Evolutionary conservation across 257 asterid species (phyloP).

Genomic region (Linderniella brevidens): DNA sequence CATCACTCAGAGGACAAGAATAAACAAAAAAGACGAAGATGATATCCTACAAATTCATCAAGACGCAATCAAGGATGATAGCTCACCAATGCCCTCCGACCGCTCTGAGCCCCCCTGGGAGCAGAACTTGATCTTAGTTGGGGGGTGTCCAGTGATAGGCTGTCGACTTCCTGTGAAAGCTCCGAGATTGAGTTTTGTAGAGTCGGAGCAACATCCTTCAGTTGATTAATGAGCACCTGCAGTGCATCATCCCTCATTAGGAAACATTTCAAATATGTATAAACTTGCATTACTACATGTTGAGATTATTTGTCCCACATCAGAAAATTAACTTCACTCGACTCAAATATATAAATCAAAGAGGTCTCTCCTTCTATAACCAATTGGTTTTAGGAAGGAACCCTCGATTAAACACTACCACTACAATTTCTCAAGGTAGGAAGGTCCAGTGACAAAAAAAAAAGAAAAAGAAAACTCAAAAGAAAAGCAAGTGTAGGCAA

Average conservation of each 20-base stretch:
- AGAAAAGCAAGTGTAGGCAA: constrained; percentile 1
- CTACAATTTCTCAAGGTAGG: no score
- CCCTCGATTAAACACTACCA: no score
- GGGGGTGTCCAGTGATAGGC: constrained; percentile 44
- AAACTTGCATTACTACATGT: no score
- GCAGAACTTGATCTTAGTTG: constrained; percentile 59
- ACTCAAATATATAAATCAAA: no score
- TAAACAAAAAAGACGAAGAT: not conserved
- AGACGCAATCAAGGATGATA: constrained; percentile 12
- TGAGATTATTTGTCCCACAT: no score
- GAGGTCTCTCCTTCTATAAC: no score
- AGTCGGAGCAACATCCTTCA: constrained; percentile 92
- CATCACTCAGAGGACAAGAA: constrained; percentile 11
- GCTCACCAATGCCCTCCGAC: constrained; percentile 62
- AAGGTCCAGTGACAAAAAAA: not conserved
- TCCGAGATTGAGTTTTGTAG: constrained; percentile 77
- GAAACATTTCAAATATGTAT: not conserved
- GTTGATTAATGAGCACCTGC: constrained; percentile 93
- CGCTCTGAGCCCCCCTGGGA: constrained; percentile 54
- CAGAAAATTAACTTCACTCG: no score
- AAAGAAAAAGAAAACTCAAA: not conserved
- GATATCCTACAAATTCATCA: not conserved
- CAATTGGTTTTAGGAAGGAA: no score
- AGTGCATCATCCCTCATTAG: constrained; percentile 12
- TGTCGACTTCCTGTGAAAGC: constrained; percentile 76